Evolutionary conservation across 2,329 filamentous ascomycete species (phyloP).

Genomic region (Ceratocystis cubensis): DNA sequence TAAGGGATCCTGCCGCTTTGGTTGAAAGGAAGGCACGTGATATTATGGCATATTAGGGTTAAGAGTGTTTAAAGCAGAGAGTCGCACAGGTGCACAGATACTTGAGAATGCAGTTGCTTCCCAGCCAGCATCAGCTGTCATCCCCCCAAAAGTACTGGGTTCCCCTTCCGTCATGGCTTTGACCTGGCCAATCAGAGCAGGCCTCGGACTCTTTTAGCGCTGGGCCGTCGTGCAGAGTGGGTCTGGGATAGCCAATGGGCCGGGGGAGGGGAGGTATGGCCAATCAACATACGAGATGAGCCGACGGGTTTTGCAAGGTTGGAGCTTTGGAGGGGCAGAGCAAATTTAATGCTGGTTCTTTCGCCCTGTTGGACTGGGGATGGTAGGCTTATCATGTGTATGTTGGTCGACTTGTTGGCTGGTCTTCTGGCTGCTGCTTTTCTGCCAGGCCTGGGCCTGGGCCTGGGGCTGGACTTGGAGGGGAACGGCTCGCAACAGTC

Average conservation of each 20-base stretch:
- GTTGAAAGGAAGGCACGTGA: too few species aligned
- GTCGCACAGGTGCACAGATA: too few species aligned
- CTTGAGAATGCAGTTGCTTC: too few species aligned
- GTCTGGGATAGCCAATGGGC: constrained; percentile 12
- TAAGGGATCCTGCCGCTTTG: too few species aligned
- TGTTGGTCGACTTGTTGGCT: too few species aligned
- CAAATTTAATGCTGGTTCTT: neutral
- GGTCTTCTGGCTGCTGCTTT: too few species aligned
- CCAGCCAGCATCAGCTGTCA: neutral
- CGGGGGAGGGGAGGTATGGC: constrained; percentile 6
- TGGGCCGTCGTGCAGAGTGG: constrained; percentile 19
- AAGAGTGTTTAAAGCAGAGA: too few species aligned
- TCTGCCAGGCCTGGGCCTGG: too few species aligned
- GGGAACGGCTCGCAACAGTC: neutral
- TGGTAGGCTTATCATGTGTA: too few species aligned
- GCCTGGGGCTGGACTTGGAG: neutral
- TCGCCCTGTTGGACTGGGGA: too few species aligned
- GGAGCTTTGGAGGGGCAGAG: neutral
- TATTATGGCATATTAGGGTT: too few species aligned
- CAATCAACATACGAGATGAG: constrained; percentile 9
- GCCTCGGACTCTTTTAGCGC: constrained; percentile 11
- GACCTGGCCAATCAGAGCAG: constrained; percentile 7
- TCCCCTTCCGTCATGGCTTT: neutral
- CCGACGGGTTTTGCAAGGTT: neutral
- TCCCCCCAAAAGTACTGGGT: neutral